Evolutionary conservation across 2,329 filamentous ascomycete genomes (phyloP), one percentile per base, ranked within the genome.

Genomic region (Rachicladosporium sp.): DNA sequence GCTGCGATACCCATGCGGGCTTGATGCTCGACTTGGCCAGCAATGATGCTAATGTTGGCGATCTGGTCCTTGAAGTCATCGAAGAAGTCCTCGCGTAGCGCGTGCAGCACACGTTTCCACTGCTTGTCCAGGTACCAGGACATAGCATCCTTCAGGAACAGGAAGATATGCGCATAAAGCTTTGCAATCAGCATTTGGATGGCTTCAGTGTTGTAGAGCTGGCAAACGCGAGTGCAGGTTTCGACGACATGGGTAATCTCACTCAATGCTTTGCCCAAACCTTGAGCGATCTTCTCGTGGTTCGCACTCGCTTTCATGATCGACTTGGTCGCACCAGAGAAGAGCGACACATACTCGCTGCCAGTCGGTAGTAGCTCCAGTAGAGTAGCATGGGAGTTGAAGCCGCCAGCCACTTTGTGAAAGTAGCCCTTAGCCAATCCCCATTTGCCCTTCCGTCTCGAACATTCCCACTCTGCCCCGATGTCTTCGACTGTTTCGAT

Each of bases 101-200:
- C 46, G 29, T 46, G 36, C 10, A 46, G 38, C 6, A 50, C 13
- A 4, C 45, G 38, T 7, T 43, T 38, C 10, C 36, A 33, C 4
- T 38, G 35, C 38, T 46, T 51, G 19, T 50, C 46, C 7, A 38
- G 38, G 37, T 50, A 51, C 50, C 49, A 54, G 6, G 43, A 38
- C 40, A 54, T 44, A 30, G 46, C 45, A 33, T 50, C 45, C 15
- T 42, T 36, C 6, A 52, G 37, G 30, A 53, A 54, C 8, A 50
- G 36, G 36, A 54, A 53, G 15, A 54, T 44, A 31, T 52, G 47
- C 2, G 46, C 46, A 38, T 54, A 54, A 5, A 54, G 37, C 3
- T 46, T 44, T 8, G 43, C 43, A 7, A 52, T 45, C 7, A 38
- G 32, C 6, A 38, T 32, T 29, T 42, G 43, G 30, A 53, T 48